phyloP scores from a whole-genome alignment of 257 asterid species.

The Nicotiana paniculata region DNA sequence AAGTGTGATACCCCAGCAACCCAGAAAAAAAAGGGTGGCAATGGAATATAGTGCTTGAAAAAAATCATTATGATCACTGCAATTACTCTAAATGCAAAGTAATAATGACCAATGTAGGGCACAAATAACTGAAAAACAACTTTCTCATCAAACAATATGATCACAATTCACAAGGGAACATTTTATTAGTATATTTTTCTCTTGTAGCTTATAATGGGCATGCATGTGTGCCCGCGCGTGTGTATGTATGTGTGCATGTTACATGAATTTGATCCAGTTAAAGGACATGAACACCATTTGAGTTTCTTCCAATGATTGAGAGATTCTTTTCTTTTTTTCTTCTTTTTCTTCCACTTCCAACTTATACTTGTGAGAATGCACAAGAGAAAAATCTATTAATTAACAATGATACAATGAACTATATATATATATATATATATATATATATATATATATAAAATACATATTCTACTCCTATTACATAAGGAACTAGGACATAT shows the following conservation, averaged over 20 bases:
- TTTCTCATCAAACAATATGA: background rate
- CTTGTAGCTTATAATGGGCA: background rate
- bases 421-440: no score
- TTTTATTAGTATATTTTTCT: background rate
- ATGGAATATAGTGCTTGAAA: background rate
- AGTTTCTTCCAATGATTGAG: background rate
- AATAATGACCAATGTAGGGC: background rate
- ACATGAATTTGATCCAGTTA: background rate
- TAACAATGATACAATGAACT: no score
- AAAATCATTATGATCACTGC: background rate
- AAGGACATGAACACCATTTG: background rate
- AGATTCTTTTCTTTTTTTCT: background rate
- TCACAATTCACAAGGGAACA: background rate
- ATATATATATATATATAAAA: no score
- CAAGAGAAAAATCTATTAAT: no score
- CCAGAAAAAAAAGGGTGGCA: background rate
- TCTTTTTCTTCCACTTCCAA: background rate
- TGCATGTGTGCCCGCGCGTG: background rate
- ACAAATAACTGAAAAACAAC: background rate
- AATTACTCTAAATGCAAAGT: background rate
- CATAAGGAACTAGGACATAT: no score
- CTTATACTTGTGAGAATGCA: no score
- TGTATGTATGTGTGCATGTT: no score
- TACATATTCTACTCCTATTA: no score
- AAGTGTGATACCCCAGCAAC: background rate